Evolutionary conservation across 495 filamentous ascomycete genomes (phyloP).

Genomic region (Penicillium lividum): DNA sequence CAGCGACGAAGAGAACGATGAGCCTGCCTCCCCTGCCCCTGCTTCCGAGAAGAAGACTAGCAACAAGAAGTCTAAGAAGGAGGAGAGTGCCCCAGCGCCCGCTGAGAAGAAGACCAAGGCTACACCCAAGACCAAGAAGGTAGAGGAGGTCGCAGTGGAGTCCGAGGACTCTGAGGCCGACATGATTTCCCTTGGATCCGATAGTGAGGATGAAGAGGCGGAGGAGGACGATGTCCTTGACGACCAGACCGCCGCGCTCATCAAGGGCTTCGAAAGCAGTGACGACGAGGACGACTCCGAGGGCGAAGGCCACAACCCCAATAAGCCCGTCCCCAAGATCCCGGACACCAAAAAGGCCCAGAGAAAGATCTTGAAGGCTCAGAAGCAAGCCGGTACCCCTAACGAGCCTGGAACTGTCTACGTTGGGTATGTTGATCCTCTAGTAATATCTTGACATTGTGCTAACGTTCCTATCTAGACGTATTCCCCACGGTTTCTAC

Average conservation of each 20-base stretch:
- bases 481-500: conserved; percentile 93
- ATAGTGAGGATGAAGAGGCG: conserved; percentile 34
- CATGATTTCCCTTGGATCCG: conserved; percentile 26
- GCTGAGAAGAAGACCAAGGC: conserved; percentile 38
- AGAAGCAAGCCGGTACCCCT: conserved; percentile 34
- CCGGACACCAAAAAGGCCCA: conserved; percentile 67
- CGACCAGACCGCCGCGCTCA: conserved; percentile 70
- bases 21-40: conserved; percentile 25
- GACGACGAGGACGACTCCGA: conserved; percentile 59
- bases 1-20: conserved; percentile 40
- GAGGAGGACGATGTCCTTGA: conserved; percentile 52
- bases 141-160: conserved; percentile 31
- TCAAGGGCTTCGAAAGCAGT: conserved; percentile 80
- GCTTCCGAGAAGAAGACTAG: conserved; percentile 28
- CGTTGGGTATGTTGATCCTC: conserved; percentile 56
- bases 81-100: conserved; percentile 26
- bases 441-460: not conserved
- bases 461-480: conserved; percentile 39
- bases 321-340: conserved; percentile 57
- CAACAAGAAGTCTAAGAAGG: conserved; percentile 46
- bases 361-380: conserved; percentile 55
- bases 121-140: conserved; percentile 33
- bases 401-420: conserved; percentile 79
- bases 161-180: conserved; percentile 32
- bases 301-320: conserved; percentile 56